These are phyloP conservation scores for Trichoderma reesei DNA, from an alignment of 495 filamentous ascomycete genomes.

Conservation along the genomic window DNA sequence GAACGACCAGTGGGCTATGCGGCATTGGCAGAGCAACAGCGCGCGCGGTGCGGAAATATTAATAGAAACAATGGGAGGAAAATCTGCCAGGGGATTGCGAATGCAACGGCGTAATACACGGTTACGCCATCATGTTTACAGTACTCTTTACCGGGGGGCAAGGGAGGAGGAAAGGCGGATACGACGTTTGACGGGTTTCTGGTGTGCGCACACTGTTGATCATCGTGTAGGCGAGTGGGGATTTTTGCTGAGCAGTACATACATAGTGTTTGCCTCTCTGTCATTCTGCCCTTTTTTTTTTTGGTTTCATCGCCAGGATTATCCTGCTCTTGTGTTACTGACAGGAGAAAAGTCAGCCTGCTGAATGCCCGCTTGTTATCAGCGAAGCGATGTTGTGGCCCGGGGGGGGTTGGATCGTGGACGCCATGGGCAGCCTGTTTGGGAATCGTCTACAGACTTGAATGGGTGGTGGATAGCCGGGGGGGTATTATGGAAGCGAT, in stretches of 20 bases:
- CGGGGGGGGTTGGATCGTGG: neutral
- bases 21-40: constrained; percentile 6
- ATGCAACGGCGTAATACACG: too few species aligned
- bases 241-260: neutral
- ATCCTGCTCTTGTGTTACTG: too few species aligned
- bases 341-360: too few species aligned
- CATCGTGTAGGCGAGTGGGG: neutral
- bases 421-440: neutral
- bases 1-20: neutral
- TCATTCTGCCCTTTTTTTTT: too few species aligned
- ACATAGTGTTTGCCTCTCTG: too few species aligned
- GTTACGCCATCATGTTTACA: too few species aligned
- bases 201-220: neutral
- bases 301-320: too few species aligned
- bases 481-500: neutral
- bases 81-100: too few species aligned
- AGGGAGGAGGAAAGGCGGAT: neutral
- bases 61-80: constrained; percentile 8
- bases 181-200: neutral
- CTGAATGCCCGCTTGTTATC: neutral
- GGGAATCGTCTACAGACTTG: neutral
- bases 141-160: too few species aligned
- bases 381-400: neutral
- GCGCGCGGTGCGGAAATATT: neutral
- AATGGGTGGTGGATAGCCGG: neutral